Conservation (phyloP, 257 asterid species). For the Solanum medicagineum region DNA sequence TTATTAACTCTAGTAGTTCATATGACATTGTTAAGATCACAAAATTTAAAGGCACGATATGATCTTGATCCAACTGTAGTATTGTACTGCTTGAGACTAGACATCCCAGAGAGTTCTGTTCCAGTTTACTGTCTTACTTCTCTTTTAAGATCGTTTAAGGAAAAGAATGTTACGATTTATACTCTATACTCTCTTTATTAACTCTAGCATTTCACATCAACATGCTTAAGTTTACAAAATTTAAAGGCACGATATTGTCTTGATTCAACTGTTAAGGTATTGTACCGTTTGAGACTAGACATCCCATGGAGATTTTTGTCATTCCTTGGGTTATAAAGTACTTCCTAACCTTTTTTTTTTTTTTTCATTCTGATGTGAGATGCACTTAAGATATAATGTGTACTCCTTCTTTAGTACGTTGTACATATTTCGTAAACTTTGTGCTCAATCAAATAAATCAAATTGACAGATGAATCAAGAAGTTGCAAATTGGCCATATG, state of each 20-base stretch:
- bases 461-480: slow-evolving; percentile 39
- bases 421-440: neutral
- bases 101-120: neutral
- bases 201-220: neutral
- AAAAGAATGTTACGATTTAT: neutral
- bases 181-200: neutral
- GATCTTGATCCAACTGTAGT: too few species aligned
- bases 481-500: slow-evolving; percentile 49
- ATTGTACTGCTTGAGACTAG: too few species aligned
- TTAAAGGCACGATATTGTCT: too few species aligned
- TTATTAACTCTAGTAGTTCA: too few species aligned
- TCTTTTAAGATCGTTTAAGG: neutral
- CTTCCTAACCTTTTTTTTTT: neutral
- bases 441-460: neutral
- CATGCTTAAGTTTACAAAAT: too few species aligned
- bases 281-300: accelerated
- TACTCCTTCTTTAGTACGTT: neutral
- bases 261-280: neutral
- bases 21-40: too few species aligned
- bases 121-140: neutral
- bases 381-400: neutral
- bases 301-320: neutral
- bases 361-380: neutral
- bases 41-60: too few species aligned
- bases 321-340: accelerated